Evolutionary conservation across 768 basidiomycete species (phyloP).

Genomic region (Russula earlei): DNA sequence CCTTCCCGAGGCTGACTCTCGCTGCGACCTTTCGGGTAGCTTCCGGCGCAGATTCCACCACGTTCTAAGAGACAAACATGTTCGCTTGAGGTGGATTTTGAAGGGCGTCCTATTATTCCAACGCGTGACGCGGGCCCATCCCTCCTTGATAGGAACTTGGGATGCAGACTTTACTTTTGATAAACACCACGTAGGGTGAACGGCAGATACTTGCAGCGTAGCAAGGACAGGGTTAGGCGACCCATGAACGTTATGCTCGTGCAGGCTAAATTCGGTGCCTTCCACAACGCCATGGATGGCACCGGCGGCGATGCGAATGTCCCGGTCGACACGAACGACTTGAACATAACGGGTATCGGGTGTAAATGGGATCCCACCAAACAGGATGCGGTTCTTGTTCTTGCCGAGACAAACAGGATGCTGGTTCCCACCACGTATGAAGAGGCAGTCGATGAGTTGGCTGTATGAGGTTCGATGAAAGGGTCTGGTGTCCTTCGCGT

Average conservation of each 20-base stretch:
- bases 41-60: slow-evolving; percentile 36
- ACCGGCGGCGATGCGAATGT: slow-evolving; percentile 47
- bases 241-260: slow-evolving; percentile 50
- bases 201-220: slow-evolving; percentile 40
- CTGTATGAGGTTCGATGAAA: slow-evolving; percentile 46
- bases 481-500: slow-evolving; percentile 35
- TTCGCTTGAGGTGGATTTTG: slow-evolving; percentile 42
- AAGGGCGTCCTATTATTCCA: slow-evolving; percentile 52
- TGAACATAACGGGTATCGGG: slow-evolving; percentile 40
- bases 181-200: slow-evolving; percentile 50
- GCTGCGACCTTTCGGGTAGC: slow-evolving; percentile 29
- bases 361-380: slow-evolving; percentile 47
- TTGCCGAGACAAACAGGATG: slow-evolving; percentile 42
- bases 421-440: slow-evolving; percentile 35
- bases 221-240: slow-evolving; percentile 48
- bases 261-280: slow-evolving; percentile 53
- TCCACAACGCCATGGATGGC: slow-evolving; percentile 54
- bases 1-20: slow-evolving; percentile 31
- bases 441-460: slow-evolving; percentile 38
- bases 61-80: slow-evolving; percentile 36
- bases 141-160: slow-evolving; percentile 29
- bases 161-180: slow-evolving; percentile 33
- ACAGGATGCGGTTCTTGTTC: slow-evolving; percentile 41
- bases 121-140: slow-evolving; percentile 45
- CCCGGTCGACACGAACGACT: slow-evolving; percentile 29